Evolutionary conservation across 139 green algal genomes (phyloP).

Genomic region (Chlamydomonas schloesseri): DNA sequence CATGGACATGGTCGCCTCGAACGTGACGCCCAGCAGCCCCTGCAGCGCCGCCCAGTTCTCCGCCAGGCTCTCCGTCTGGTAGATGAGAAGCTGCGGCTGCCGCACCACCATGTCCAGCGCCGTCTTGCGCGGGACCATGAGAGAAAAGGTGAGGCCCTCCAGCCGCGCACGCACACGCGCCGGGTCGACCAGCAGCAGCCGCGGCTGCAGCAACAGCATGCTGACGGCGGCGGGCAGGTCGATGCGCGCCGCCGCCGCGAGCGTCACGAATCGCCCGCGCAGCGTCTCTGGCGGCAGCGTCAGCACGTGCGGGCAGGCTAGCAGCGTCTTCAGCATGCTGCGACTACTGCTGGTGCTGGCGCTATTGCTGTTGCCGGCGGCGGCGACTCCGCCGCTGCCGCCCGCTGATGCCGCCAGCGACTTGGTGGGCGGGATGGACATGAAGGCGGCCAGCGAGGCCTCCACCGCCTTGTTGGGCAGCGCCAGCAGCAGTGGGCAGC

Average conservation of each 20-base stretch:
- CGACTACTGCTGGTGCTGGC: background rate
- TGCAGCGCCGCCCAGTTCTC: constrained; percentile 39
- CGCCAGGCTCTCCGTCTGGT: constrained; percentile 38
- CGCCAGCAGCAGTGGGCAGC: constrained; percentile 32
- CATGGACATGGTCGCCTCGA: constrained; percentile 43
- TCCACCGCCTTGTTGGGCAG: constrained; percentile 15
- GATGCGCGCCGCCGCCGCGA: constrained; percentile 30
- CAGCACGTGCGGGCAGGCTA: constrained; percentile 22
- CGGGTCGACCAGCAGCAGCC: constrained; percentile 41
- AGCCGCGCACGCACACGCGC: background rate
- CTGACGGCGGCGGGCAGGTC: constrained; percentile 27
- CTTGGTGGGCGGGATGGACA: constrained; percentile 38
- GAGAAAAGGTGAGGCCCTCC: constrained; percentile 15
- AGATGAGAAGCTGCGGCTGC: constrained; percentile 52
- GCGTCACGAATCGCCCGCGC: constrained; percentile 28
- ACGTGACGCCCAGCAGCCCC: constrained; percentile 18
- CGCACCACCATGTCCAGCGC: constrained; percentile 52
- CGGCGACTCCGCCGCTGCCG: background rate
- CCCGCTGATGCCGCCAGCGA: background rate
- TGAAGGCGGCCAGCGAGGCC: constrained; percentile 18
- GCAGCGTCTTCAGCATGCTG: background rate
- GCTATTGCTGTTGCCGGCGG: background rate
- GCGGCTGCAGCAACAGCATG: constrained; percentile 43
- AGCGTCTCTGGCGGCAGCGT: constrained; percentile 25
- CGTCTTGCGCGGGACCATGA: constrained; percentile 20